Base-by-base conservation (phyloP, 2,329 filamentous ascomycete genomes). In the Colletotrichum noveboracense region DNA sequence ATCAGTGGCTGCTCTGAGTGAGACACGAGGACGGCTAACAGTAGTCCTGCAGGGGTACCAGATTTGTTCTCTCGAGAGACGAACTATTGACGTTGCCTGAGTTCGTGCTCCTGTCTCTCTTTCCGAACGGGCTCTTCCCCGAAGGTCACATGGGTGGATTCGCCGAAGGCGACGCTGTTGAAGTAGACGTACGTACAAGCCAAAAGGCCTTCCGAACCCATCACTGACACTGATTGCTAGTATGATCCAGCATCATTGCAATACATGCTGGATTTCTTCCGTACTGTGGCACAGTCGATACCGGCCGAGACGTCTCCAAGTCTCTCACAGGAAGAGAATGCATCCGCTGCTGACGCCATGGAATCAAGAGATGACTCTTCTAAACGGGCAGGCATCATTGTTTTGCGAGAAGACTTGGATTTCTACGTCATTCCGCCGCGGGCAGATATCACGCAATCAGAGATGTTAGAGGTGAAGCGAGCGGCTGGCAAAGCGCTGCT, bases 231-330 rank as follows among this genome's bases (percentile, higher is more conserved):
- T n/a, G 43, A 67, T 56, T 75, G 78, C 80, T 87, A 99, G 97
- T 99, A 98, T 87, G 97, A 99, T 85, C 96, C 97, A 28, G 93
- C 93, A 69, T 98, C 96, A 64, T 91, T 99, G 71, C 96, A 98
- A 86, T 99, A 98, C 87, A 99, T 99, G 97, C 92, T 99, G 78
- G 96, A 98, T 81, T 99, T 99, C 86, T 99, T 99, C 89, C 94
- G 97, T 78, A 93, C 93, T 79, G 96, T 99, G 78, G 97, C 97
- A 70, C 96, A 98, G 85, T 97, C 96, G n/a, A 98, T 99, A 79
- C 95, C 95, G 12, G 90, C 92, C 56, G 92, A 95, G 77, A 87
- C 91, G 34, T 95, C 94, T 68, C 92, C 93, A 38, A 91, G 90
- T 72, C 87, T 91, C 43, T 91, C 92, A 3, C 90, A 91, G 77